Evolutionary conservation across 768 basidiomycete species (phyloP), one percentile per base, ranked within the genome.

Genomic region (Rickenella mellea): DNA sequence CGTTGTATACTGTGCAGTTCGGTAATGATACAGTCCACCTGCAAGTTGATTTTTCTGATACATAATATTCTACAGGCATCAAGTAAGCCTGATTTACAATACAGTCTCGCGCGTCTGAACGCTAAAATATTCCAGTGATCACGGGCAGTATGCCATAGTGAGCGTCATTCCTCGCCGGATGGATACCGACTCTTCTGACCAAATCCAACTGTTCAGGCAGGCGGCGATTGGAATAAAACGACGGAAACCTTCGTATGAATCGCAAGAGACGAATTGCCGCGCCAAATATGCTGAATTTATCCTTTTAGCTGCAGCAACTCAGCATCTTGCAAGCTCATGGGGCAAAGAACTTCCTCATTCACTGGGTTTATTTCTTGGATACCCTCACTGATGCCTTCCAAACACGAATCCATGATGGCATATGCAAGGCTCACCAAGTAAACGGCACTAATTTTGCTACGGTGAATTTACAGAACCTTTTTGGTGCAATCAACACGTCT

Each of bases 361-460:
- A 61, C 32, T 54, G 58, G 28, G 59, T 57, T 30, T 17, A 49
- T 6, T 19, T 22, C 29, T 38, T 24, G 10, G 31, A 21, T 1
- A 17, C 22, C 27, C 19, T 22, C 21, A 60, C 51, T 3, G 47
- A 59, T 29, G 38, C 47, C 11, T 50, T 62, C 11, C 61, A 62
- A 41, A 50, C 52, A 24, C 42, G 49, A 28, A 37, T 62, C 5
- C 61, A 61, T 39, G 33, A 41, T 3, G 58, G 60, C 41, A 44
- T 62, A 19, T 46, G 45, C 3, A 47, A 54, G 21, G 49, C 58
- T 6, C 50, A 55, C 41, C 27, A 40, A 6, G 42, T 48, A 8
- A 62, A 62, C 44, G 55, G 55, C 22, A 61, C 60, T 4, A 53
- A 57, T 30, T 48, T 61, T 27, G 58, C 61, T 1, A 57, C 56